These are phyloP conservation scores for Alternaria sp. DNA, from an alignment of 2,329 filamentous ascomycete species.

Conservation along the genomic window DNA sequence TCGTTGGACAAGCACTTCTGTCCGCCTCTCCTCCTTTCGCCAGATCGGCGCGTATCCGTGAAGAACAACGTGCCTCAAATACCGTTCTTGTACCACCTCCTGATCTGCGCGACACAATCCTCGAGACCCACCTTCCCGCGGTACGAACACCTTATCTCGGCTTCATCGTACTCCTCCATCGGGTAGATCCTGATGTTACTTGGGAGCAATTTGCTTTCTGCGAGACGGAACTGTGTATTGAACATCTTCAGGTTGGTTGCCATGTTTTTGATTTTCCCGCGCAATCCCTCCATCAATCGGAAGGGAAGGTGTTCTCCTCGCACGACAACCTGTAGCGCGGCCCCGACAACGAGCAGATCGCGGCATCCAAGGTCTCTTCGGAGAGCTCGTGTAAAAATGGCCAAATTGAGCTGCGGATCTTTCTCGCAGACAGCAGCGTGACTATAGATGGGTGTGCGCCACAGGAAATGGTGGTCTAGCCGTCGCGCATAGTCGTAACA, in stretches of 20 bases:
- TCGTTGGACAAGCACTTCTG: not conserved
- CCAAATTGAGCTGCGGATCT: not conserved
- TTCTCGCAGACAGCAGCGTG: no score
- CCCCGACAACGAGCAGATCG: not conserved
- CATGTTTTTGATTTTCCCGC: no score
- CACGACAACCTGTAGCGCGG: not conserved
- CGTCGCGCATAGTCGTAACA: no score
- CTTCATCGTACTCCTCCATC: not conserved
- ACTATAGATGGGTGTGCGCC: no score
- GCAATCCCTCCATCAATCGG: no score
- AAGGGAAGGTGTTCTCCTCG: no score
- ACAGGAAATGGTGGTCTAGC: no score
- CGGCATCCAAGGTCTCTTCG: not conserved
- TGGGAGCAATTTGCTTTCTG: no score
- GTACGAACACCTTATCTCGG: no score
- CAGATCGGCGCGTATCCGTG: accelerated
- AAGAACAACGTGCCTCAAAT: not conserved
- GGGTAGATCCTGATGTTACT: not conserved
- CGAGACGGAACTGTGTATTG: no score
- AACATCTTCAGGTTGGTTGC: no score
- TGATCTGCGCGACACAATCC: not conserved
- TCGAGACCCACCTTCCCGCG: no score
- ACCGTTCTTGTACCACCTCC: not conserved
- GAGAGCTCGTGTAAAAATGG: not conserved
- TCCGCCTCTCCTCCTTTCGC: not conserved